Evolutionary conservation across 805 yeast genomes (phyloP), one percentile per base, ranked within the genome.

Genomic region (Nakazawaea peltata): DNA sequence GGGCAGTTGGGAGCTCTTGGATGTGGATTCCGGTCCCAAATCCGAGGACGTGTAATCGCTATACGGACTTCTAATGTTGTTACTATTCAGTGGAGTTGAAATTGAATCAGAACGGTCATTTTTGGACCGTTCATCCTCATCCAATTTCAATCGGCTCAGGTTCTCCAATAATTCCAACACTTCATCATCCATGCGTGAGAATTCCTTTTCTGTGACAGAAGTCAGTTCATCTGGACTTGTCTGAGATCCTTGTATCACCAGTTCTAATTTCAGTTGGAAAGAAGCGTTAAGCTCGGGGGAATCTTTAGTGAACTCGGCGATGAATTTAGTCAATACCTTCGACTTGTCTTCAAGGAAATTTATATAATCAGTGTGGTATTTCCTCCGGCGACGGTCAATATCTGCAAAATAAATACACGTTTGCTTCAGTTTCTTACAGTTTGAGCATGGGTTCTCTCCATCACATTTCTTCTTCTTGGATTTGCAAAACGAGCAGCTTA

Each of bases 331-430:
- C 19, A 55, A 39, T 4, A 34, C 44, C 0, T 32, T 30, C 0
- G 53, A 41, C 32, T 49, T 50, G 6, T 44, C 41, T 19, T 53
- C 57, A 12, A 57, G 43, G 21, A 49, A 47, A 19, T 46, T 49
- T 3, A 55, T 49, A 28, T 57, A 57, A 34, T 53, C 57, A 1
- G 59, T 51, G 36, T 55, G 54, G 36, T 54, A 57, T 33, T 57
- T 57, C 14, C 63, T 32, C 26, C 61, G 39, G 37, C 63, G 41
- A 32, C 58, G 39, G 33, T 57, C 62, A 26, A 35, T 40, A 8
- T 43, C 50, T 1, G 45, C 40, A 15, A 41, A 45, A 36, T 51
- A 48, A 3, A 44, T 30, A 28, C 55, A 48, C 5, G 37, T 42
- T 18, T 44, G 39, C 9, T 43, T 42, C 16, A 33, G 26, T 16